Evolutionary conservation across 768 basidiomycete species (phyloP).

Genomic region (Auricularia sp.): DNA sequence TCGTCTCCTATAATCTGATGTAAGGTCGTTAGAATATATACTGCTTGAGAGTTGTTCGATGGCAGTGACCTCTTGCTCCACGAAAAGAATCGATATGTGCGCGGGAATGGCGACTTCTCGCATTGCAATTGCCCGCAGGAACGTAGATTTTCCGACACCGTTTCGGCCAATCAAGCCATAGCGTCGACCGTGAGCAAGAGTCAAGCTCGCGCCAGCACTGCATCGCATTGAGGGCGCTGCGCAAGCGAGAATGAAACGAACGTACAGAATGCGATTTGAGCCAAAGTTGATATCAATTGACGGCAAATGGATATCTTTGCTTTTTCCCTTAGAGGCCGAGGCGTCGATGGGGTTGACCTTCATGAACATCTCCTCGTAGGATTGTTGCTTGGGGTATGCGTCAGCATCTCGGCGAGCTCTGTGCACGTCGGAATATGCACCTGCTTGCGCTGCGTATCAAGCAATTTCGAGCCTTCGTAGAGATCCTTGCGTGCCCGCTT

Average conservation of each 20-base stretch:
- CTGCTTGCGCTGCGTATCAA: slow-evolving; percentile 88
- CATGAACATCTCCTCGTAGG: slow-evolving; percentile 99
- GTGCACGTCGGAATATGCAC: too few species aligned
- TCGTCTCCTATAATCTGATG: slow-evolving; percentile 84
- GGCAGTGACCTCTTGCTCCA: slow-evolving; percentile 81
- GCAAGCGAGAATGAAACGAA: slow-evolving; percentile 10
- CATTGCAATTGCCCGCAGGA: slow-evolving; percentile 88
- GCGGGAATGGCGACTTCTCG: slow-evolving; percentile 89
- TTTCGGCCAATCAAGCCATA: slow-evolving; percentile 90
- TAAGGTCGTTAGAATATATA: background rate
- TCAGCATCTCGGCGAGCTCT: too few species aligned
- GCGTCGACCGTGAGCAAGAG: slow-evolving; percentile 78
- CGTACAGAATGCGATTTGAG: slow-evolving; percentile 85
- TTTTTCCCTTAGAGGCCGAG: slow-evolving; percentile 77
- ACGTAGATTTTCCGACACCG: slow-evolving; percentile 81
- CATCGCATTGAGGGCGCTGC: slow-evolving; percentile 5
- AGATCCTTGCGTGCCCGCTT: slow-evolving; percentile 85
- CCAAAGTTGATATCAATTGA: slow-evolving; percentile 95
- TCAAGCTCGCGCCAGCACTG: slow-evolving; percentile 78
- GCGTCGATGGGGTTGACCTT: slow-evolving; percentile 94
- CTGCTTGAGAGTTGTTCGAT: slow-evolving; percentile 6
- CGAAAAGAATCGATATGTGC: slow-evolving; percentile 94
- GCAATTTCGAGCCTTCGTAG: slow-evolving; percentile 92
- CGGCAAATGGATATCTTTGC: slow-evolving; percentile 91
- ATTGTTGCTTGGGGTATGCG: slow-evolving; percentile 52